phyloP scores from a whole-genome alignment of 2,329 filamentous ascomycete species.

The Diaporthe vaccinii region DNA sequence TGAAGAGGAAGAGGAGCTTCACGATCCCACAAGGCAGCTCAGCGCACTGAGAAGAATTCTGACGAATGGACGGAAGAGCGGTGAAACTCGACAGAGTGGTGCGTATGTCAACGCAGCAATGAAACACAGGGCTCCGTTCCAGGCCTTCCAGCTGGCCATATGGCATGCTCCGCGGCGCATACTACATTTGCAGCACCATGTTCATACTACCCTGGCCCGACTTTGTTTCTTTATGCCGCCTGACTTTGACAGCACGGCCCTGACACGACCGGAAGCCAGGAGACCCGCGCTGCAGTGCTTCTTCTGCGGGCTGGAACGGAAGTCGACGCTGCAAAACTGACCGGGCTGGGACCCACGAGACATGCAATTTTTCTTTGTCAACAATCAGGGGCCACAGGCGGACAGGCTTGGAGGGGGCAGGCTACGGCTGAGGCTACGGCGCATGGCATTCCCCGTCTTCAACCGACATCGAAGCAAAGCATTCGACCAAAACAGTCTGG shows the following conservation, averaged over 20 bases:
- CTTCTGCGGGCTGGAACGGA: slow-evolving; percentile 33
- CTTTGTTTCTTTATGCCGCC: not conserved
- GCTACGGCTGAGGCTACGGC: slow-evolving; percentile 15
- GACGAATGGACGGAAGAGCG: slow-evolving; percentile 19
- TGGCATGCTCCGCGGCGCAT: not conserved
- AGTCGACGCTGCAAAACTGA: not conserved
- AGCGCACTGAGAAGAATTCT: slow-evolving; percentile 11
- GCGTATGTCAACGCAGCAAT: not conserved
- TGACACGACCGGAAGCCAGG: not conserved
- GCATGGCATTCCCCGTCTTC: not conserved
- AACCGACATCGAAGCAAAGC: slow-evolving; percentile 5
- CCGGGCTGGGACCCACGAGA: slow-evolving; percentile 32
- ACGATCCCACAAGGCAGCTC: slow-evolving; percentile 43
- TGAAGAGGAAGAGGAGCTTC: slow-evolving; percentile 58
- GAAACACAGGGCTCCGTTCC: slow-evolving; percentile 3
- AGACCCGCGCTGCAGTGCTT: slow-evolving; percentile 29
- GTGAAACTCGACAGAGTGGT: not conserved
- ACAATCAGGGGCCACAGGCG: slow-evolving; percentile 17
- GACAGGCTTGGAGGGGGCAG: not conserved
- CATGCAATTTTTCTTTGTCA: slow-evolving; percentile 22
- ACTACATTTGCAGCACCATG: not conserved
- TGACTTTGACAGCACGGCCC: not conserved
- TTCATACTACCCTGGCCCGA: not conserved
- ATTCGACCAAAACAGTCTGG: slow-evolving; percentile 14
- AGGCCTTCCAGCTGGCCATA: not conserved